These are phyloP conservation scores for Leccinellum albellum DNA, from an alignment of 768 basidiomycete species.

Conservation along the genomic window DNA sequence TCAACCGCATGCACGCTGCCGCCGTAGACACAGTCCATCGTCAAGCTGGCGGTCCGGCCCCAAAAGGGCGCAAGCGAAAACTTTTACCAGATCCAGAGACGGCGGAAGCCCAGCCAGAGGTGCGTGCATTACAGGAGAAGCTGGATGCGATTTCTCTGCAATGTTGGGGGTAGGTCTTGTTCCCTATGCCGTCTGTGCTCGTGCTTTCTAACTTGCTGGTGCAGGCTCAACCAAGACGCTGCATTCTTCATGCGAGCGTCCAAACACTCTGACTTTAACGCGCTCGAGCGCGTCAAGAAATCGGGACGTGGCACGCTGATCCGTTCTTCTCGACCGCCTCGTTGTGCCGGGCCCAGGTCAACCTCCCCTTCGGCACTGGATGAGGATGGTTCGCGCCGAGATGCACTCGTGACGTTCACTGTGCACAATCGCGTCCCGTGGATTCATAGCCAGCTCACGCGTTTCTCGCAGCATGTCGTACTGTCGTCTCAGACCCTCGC, in stretches of 20 bases:
- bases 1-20: slow-evolving; percentile 51
- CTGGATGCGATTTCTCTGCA: slow-evolving; percentile 52
- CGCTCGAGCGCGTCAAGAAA: slow-evolving; percentile 33
- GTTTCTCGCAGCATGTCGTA: slow-evolving; percentile 65
- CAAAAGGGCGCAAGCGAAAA: slow-evolving; percentile 35
- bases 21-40: slow-evolving; percentile 37
- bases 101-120: slow-evolving; percentile 40
- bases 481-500: slow-evolving; percentile 70
- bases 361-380: not conserved
- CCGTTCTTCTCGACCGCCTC: not conserved
- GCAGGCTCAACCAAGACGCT: slow-evolving; percentile 53
- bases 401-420: slow-evolving; percentile 57
- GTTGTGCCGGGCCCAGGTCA: not conserved
- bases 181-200: too few relatives aligned
- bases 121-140: slow-evolving; percentile 44
- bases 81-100: slow-evolving; percentile 21
- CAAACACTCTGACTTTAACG: slow-evolving; percentile 65
- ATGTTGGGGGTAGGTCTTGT: slow-evolving; percentile 55
- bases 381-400: slow-evolving; percentile 6
- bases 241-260: slow-evolving; percentile 61
- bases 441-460: slow-evolving; percentile 55
- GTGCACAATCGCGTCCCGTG: slow-evolving; percentile 60
- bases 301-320: slow-evolving; percentile 33
- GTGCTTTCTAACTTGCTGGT: too few relatives aligned
- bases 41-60: slow-evolving; percentile 28